These are phyloP conservation scores for Coemansia javaensis DNA, from an alignment of 192 early-diverging fungal species.

Conservation along the genomic window DNA sequence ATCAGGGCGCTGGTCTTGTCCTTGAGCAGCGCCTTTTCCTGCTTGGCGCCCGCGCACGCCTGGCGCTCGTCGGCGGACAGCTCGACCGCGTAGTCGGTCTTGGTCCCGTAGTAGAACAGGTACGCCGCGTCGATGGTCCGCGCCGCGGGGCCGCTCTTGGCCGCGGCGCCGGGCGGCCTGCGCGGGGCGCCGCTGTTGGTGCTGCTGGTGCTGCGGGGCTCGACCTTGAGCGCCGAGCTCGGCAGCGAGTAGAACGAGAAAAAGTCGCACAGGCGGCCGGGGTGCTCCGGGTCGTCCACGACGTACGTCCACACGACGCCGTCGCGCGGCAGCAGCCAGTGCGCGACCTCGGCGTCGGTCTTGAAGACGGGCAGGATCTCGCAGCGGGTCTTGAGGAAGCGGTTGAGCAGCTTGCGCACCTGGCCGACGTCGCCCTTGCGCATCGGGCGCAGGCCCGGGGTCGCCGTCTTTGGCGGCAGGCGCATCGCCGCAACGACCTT, in stretches of 20 bases:
- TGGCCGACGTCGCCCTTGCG: conserved; percentile 64
- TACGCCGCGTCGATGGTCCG: conserved; percentile 82
- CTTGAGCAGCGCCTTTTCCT: conserved; percentile 38
- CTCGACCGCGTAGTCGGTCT: conserved; percentile 35
- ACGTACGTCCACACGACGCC: conserved; percentile 92
- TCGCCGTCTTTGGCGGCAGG: conserved; percentile 35
- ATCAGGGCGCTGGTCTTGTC: conserved; percentile 33
- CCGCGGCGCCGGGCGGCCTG: no score
- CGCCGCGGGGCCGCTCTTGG: no score
- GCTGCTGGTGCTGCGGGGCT: conserved; percentile 16
- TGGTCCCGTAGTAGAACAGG: conserved; percentile 85
- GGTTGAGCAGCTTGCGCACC: conserved; percentile 71
- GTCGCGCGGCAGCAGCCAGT: conserved; percentile 84
- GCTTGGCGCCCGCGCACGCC: conserved; percentile 37
- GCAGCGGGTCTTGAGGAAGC: conserved; percentile 60
- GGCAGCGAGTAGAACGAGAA: conserved; percentile 93
- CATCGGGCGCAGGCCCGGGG: conserved; percentile 78
- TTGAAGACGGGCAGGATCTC: conserved; percentile 69
- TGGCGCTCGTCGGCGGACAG: conserved; percentile 34
- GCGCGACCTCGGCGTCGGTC: conserved; percentile 79
- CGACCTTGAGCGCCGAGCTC: conserved; percentile 78
- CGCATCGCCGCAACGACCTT: conserved; percentile 14
- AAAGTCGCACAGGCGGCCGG: conserved; percentile 75
- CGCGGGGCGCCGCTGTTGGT: no score
- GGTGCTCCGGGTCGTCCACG: conserved; percentile 65